Evolutionary conservation across 2,329 filamentous ascomycete genomes (phyloP).

Genomic region (Didymella pomorum): DNA sequence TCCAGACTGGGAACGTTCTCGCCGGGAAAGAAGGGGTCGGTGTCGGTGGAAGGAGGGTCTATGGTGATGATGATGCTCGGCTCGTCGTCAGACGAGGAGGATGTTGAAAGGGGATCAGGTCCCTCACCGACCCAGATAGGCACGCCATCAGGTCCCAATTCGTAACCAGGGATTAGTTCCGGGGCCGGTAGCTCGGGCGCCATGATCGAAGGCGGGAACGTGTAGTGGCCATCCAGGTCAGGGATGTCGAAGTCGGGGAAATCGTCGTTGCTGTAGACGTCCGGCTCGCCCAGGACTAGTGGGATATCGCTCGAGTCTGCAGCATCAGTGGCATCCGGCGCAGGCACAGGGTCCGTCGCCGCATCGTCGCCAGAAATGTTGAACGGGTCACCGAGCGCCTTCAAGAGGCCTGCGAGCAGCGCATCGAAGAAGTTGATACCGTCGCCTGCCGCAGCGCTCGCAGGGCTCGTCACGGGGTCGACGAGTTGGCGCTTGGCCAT

Average conservation of each 20-base stretch:
- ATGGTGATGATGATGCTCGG: slow-evolving; percentile 7
- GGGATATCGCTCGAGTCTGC: background rate
- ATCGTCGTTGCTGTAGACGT: background rate
- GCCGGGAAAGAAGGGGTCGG: background rate
- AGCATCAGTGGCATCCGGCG: background rate
- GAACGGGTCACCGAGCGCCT: slow-evolving; percentile 11
- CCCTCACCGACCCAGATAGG: slow-evolving; percentile 14
- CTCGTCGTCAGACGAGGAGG: too few species aligned
- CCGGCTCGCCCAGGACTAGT: slow-evolving; percentile 8
- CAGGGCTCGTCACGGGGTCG: slow-evolving; percentile 14
- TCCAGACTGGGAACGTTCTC: background rate
- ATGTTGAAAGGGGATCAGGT: slow-evolving; percentile 6
- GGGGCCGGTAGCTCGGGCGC: background rate
- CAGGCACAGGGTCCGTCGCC: background rate
- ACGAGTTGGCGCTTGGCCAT: slow-evolving; percentile 15
- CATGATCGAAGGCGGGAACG: background rate
- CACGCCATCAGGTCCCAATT: slow-evolving; percentile 1
- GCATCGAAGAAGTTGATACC: slow-evolving; percentile 8
- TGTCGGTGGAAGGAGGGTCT: background rate
- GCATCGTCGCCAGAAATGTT: slow-evolving; percentile 1
- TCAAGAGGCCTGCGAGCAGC: slow-evolving; percentile 1
- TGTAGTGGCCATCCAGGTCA: slow-evolving; percentile 9
- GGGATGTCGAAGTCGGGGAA: slow-evolving; percentile 18
- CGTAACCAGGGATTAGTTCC: slow-evolving; percentile 8
- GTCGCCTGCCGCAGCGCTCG: slow-evolving; percentile 8